Evolutionary conservation across 1,284 basidiomycete genomes (phyloP).

Genomic region (Trametes versicolor): DNA sequence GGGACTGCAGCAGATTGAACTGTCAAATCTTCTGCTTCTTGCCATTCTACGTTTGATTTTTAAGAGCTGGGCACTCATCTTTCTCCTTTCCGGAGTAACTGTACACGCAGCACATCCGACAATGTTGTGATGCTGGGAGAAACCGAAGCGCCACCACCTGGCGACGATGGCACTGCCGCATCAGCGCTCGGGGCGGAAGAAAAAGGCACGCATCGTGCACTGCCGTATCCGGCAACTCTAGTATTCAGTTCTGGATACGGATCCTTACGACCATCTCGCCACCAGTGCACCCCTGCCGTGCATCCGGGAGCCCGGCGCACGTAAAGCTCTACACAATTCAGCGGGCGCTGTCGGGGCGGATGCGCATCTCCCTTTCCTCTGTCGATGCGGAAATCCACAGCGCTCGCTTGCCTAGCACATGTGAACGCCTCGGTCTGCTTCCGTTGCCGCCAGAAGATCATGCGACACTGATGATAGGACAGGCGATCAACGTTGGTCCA

Average conservation of each 20-base stretch:
- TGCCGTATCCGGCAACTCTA: constrained; percentile 27
- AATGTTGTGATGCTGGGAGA: constrained; percentile 3
- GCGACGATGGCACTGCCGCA: constrained; percentile 9
- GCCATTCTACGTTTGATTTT: constrained; percentile 3
- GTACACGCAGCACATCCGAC: not conserved
- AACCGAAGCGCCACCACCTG: not conserved
- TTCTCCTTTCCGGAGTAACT: not conserved
- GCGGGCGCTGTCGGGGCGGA: not conserved
- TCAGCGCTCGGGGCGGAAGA: constrained; percentile 21
- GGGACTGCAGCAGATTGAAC: constrained; percentile 17
- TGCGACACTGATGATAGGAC: constrained; percentile 15
- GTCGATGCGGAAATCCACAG: not conserved
- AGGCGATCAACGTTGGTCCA: constrained; percentile 14
- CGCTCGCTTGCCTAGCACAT: not conserved
- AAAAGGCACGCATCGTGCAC: constrained; percentile 13
- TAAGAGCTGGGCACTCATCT: not conserved
- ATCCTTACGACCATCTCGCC: not conserved
- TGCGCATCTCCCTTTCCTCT: not conserved
- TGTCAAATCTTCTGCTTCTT: constrained; percentile 9
- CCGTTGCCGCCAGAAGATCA: constrained; percentile 19
- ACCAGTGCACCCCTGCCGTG: not conserved
- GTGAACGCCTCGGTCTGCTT: constrained; percentile 14
- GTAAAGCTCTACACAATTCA: not conserved
- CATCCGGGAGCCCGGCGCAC: not conserved
- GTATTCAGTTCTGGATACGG: constrained; percentile 21